Evolutionary conservation across 148 eudicot species (phyloP), one percentile per base, ranked within the genome.

Genomic region (Vaccinium vitisidaea): DNA sequence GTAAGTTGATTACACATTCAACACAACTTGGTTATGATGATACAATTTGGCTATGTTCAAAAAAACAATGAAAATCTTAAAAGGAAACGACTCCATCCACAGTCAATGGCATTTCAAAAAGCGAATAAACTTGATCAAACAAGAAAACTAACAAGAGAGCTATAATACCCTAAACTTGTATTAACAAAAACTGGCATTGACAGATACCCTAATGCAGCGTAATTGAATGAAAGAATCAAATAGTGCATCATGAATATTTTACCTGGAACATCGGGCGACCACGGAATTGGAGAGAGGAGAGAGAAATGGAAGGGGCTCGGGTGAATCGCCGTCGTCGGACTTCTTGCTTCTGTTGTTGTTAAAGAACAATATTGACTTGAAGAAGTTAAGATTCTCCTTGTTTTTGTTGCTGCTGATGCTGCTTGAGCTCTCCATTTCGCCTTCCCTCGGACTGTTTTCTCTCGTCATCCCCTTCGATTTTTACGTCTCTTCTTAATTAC

Each of bases 211-310:
- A 23, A 39, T 6, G 79, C 21, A 73, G 49, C 77, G 48, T 25
- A 21, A 9, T 14, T 11, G 4, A 14, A 73, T 30, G 15, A 52
- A 25, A 80, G 15, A 52, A 14, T 30, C 8, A 19, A 18, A 32
- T 32, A 32, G 36, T 32, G 36, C 59, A 16, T 15, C 30, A 23
- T 19, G 3, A 59, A 43, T 43, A 4, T 77, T 6, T 30, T 88
- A 93, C 96, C 83, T 91, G 92, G 92, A 87, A 80, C 92, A 93
- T 23, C 92, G 92, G 53, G 88, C 86, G 86, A 90, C 90, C 79
- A 92, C 92, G 75, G 93, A 90, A 77, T 93, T 92, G 56, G 96
- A 92, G 53, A 88, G 6, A 53, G 91, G 87, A 86, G 96, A 90
- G 82, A 93, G 90, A 80, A 89, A 77, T 13, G 91, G 75, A 3